Percentiles rank a stretch among this genome's conserved stretches.
Conservation (phyloP, 176 grass and related monocot species). For the Echinochloa phyllopogon region DNA sequence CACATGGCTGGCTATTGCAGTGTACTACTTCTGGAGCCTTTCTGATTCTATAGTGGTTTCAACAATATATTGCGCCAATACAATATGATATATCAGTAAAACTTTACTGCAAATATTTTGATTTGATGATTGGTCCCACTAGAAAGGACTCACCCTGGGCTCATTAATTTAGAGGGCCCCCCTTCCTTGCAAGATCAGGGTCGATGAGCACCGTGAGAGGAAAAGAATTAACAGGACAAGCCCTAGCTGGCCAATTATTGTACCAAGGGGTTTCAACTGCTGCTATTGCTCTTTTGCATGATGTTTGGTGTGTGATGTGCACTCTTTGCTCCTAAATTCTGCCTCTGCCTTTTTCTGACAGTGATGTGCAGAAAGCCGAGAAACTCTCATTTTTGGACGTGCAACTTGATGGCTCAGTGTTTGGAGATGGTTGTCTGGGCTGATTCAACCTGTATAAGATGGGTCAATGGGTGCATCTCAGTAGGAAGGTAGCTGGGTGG, state of each 20-base stretch:
- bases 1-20: background rate
- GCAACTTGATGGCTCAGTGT: slow-evolving; percentile 50
- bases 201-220: slow-evolving; percentile 1
- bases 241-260: slow-evolving; percentile 36
- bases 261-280: slow-evolving; percentile 8
- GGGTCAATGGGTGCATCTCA: slow-evolving; percentile 26
- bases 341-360: slow-evolving; percentile 29
- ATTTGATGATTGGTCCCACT: background rate
- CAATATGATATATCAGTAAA: background rate
- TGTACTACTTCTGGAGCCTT: background rate
- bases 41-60: background rate
- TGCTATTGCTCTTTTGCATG: slow-evolving; percentile 31
- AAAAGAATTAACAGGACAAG: background rate
- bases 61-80: background rate
- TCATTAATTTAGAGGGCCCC: slow-evolving; percentile 4
- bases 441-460: slow-evolving; percentile 2
- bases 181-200: slow-evolving; percentile 1
- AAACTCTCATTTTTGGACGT: slow-evolving; percentile 12
- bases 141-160: background rate
- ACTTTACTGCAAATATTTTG: background rate
- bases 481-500: slow-evolving; percentile 23
- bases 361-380: slow-evolving; percentile 27
- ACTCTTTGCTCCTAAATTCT: slow-evolving; percentile 26
- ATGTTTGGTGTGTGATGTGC: background rate
- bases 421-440: slow-evolving; percentile 40